Conservation (phyloP, 768 basidiomycete species). For the Leccinum olivaceopallidum region DNA sequence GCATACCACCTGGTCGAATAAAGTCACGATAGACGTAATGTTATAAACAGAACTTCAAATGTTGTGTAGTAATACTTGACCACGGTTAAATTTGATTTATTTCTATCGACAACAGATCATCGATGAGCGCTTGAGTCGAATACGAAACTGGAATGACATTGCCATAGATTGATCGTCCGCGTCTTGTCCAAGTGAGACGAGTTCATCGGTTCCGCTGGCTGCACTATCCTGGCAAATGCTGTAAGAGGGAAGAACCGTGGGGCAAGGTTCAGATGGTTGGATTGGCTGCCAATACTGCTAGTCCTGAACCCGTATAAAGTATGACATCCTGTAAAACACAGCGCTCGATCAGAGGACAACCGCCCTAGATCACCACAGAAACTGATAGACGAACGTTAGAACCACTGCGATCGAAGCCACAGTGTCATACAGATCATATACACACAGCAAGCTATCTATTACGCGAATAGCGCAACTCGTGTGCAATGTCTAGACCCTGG, state of each 20-base stretch:
- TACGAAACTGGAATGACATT: not conserved
- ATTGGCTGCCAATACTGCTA: not conserved
- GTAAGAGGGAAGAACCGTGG: not conserved
- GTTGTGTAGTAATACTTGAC: not conserved
- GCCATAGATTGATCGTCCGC: not conserved
- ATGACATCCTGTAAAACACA: constrained; percentile 2
- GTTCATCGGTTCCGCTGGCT: not conserved
- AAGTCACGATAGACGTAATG: not conserved
- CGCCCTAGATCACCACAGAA: not conserved
- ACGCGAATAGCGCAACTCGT: not conserved
- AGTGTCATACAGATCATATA: not conserved
- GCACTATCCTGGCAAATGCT: not conserved
- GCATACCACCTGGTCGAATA: not conserved
- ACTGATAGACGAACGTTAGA: not conserved
- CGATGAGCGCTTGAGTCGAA: not conserved
- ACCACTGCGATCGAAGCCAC: not conserved
- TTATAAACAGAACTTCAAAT: not conserved
- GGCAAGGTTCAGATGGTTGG: not conserved
- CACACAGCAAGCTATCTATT: constrained; percentile 3
- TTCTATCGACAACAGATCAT: not conserved
- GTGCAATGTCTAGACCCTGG: not conserved
- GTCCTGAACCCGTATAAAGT: not conserved
- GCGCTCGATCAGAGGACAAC: too few species aligned
- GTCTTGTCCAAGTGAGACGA: not conserved
- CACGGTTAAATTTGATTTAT: not conserved